These are phyloP conservation scores for Apophysomyces variabilis DNA, from an alignment of 371 early-diverging fungal species.

Conservation along the genomic window DNA sequence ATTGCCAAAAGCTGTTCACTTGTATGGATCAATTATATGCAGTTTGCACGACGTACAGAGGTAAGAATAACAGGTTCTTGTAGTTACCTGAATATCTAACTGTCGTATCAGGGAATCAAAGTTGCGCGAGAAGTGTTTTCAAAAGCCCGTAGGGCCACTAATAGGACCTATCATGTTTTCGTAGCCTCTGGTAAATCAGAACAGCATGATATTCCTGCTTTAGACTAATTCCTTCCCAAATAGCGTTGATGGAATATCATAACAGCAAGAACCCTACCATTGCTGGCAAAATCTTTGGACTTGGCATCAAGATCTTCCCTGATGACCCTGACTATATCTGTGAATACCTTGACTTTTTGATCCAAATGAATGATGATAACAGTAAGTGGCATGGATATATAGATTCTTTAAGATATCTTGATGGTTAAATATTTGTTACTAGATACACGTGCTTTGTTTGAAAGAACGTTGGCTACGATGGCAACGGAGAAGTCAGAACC, in stretches of 20 bases:
- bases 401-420: not conserved
- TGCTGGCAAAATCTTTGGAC: conserved; percentile 92
- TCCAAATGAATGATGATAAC: conserved; percentile 89
- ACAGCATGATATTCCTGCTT: not conserved
- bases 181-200: conserved; percentile 68
- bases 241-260: conserved; percentile 93
- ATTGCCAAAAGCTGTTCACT: conserved; percentile 67
- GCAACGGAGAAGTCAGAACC: conserved; percentile 71
- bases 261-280: conserved; percentile 82
- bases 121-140: conserved; percentile 82
- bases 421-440: not conserved
- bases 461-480: conserved; percentile 76
- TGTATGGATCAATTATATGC: conserved; percentile 90
- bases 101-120: conserved; percentile 57
- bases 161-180: conserved; percentile 86
- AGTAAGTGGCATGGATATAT: conserved; percentile 50
- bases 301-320: conserved; percentile 81
- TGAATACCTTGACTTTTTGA: conserved; percentile 87
- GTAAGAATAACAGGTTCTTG: conserved; percentile 32
- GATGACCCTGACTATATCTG: conserved; percentile 75
- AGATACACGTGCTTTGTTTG: conserved; percentile 89
- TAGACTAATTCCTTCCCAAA: conserved; percentile 1
- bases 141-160: conserved; percentile 75
- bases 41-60: conserved; percentile 81
- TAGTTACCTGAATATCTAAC: not conserved